Evolutionary conservation across 371 early-diverging fungal genomes (phyloP).

Genomic region (Rhizopus arrhizus): DNA sequence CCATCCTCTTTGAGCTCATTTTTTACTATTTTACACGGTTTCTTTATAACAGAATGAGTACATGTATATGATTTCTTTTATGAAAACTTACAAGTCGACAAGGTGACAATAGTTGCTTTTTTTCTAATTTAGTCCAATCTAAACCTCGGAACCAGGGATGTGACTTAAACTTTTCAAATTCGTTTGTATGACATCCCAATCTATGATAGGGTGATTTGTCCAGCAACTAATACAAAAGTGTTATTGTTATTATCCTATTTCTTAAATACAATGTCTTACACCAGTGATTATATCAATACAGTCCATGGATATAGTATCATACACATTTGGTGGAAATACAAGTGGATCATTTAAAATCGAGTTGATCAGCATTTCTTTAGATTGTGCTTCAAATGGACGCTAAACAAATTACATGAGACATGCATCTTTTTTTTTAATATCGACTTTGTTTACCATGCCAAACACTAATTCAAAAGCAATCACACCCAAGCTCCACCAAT

Average conservation of each 20-base stretch:
- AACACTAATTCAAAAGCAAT: slow-evolving; percentile 77
- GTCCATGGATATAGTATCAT: slow-evolving; percentile 46
- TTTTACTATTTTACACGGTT: background rate
- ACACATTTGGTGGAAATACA: slow-evolving; percentile 58
- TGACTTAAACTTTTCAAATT: slow-evolving; percentile 52
- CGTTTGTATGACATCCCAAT: slow-evolving; percentile 48
- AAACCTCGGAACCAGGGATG: slow-evolving; percentile 67
- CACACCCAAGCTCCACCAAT: slow-evolving; percentile 92
- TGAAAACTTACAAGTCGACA: slow-evolving; percentile 20
- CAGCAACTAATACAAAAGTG: slow-evolving; percentile 47
- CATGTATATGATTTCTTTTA: background rate
- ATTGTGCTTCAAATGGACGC: slow-evolving; percentile 78
- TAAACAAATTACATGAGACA: slow-evolving; percentile 9
- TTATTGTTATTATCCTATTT: background rate
- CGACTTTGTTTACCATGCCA: slow-evolving; percentile 56
- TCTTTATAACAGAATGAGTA: background rate
- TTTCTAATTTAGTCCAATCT: slow-evolving; percentile 59
- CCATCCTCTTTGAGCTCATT: slow-evolving; percentile 25
- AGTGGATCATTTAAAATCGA: slow-evolving; percentile 62
- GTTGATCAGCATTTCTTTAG: slow-evolving; percentile 66
- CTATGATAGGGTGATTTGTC: slow-evolving; percentile 60
- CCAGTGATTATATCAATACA: slow-evolving; percentile 57
- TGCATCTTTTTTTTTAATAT: background rate
- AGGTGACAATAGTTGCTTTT: slow-evolving; percentile 61
- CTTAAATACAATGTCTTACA: slow-evolving; percentile 16